Evolutionary conservation across 306 rosid genomes (phyloP).

Genomic region (Lathyrus oleraceus): DNA sequence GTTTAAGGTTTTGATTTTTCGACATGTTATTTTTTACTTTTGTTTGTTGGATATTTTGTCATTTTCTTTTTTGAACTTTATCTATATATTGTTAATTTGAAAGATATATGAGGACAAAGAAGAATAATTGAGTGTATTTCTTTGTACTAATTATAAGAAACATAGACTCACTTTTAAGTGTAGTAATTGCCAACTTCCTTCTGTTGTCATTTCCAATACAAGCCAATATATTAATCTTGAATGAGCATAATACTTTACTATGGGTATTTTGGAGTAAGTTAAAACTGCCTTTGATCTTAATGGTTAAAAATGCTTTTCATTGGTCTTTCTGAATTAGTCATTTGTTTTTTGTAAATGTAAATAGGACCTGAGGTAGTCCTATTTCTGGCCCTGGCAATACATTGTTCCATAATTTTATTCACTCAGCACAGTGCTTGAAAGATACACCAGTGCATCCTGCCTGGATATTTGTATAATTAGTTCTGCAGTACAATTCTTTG

Average conservation of each 20-base stretch:
- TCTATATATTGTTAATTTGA: slow-evolving; percentile 1
- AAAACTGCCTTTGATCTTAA: background rate
- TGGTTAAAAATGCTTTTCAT: background rate
- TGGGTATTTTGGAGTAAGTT: background rate
- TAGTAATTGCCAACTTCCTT: background rate
- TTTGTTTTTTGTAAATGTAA: background rate
- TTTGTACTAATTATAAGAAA: background rate
- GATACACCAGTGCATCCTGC: background rate
- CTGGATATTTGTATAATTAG: background rate
- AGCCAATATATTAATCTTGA: background rate
- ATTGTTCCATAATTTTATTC: background rate
- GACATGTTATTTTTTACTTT: slow-evolving; percentile 2
- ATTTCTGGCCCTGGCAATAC: slow-evolving; percentile 30
- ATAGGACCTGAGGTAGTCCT: background rate
- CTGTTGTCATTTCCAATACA: background rate
- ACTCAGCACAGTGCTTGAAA: slow-evolving; percentile 6
- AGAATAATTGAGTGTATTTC: background rate
- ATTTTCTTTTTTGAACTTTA: background rate
- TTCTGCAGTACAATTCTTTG: slow-evolving; percentile 1
- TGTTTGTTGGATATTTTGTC: background rate
- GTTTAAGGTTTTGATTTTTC: slow-evolving; percentile 20
- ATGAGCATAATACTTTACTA: background rate
- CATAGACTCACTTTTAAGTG: background rate
- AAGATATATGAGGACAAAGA: slow-evolving; percentile 4
- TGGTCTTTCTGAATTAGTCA: background rate